Evolutionary conservation across 176 grass and related monocot genomes (phyloP).

Genomic region (Triticum timopheevii): DNA sequence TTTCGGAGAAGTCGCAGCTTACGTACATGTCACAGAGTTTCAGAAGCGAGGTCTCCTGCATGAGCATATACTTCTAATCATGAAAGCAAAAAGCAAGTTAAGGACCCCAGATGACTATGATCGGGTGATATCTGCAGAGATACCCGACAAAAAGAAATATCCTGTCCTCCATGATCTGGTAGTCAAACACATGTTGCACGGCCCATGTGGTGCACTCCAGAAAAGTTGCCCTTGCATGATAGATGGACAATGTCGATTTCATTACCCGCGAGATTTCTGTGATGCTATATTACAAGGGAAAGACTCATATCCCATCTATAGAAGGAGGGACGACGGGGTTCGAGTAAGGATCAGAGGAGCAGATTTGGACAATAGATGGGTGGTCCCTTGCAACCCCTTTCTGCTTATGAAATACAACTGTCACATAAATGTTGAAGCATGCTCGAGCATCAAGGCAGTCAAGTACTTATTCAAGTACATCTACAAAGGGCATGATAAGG

Average conservation of each 20-base stretch:
- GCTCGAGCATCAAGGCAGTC: no score
- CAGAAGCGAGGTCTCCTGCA: no score
- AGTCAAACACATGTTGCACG: background rate
- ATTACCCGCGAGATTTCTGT: background rate
- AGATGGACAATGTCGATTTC: background rate
- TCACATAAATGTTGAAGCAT: no score
- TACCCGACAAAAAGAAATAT: background rate
- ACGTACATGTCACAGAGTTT: no score
- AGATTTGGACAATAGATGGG: no score
- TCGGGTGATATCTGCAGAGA: background rate
- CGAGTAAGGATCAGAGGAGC: no score
- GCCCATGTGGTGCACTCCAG: background rate
- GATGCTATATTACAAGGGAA: background rate
- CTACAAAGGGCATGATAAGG: no score
- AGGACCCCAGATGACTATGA: conserved; percentile 15
- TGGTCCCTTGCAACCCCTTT: no score
- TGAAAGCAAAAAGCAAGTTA: background rate
- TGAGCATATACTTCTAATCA: background rate
- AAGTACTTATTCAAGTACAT: no score
- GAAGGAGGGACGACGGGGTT: background rate
- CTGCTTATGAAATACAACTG: no score
- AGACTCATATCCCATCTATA: background rate
- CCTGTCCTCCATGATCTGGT: background rate
- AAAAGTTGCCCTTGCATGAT: background rate
- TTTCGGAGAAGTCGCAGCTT: no score